Base-by-base conservation (phyloP, 1,139 yeast genomes). In the Protomyces inundatus region DNA sequence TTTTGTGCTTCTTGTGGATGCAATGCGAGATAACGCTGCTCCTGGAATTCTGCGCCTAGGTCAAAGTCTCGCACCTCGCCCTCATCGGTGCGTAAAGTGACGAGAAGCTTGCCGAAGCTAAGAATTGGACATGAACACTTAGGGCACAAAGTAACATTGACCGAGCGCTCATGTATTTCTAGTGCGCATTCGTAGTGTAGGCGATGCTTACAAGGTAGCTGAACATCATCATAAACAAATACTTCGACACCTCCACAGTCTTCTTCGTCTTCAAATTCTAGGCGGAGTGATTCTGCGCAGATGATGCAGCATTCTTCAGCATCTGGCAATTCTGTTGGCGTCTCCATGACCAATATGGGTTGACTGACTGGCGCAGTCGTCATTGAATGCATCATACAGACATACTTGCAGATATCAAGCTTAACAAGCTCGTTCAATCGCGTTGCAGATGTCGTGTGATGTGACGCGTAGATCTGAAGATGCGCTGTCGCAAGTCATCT, bases 101-200 rank as follows among this genome's bases (percentile, higher is more conserved):
- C 70, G 30, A 69, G 64, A 23, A 69, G 12, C 36, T 54, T 64
- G 37, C 65, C 60, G 35, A 34, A 16, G 4, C 55, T 51, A 34
- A 61, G 54, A 35, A 64, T 61, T 23, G 67, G 54, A n/a, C 55
- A 58, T 3, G 46, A 62, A 45, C 72, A 69, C 0, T 39, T 60
- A 4, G 72, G 72, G 50, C 72, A 70, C 37, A 16, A 30, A 4
- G 62, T 62, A 39, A 61, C 66, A 30, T 57, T 34, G 58, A 64
- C 42, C 9, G 40, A 12, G 51, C 56, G 64, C 45, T 70, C 48
- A 45, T 54, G 37, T 65, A 45, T 16, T n/a, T 60, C 64, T 5
- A 54, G 63, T 16, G 69, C 64, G 51, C 72, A 70, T 0, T 64
- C 65, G 70, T 71, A 70, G 64, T 70, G 72, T 55, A 68, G 67